phyloP scores from a whole-genome alignment of 805 yeast species.

The Candida krabiensis region DNA sequence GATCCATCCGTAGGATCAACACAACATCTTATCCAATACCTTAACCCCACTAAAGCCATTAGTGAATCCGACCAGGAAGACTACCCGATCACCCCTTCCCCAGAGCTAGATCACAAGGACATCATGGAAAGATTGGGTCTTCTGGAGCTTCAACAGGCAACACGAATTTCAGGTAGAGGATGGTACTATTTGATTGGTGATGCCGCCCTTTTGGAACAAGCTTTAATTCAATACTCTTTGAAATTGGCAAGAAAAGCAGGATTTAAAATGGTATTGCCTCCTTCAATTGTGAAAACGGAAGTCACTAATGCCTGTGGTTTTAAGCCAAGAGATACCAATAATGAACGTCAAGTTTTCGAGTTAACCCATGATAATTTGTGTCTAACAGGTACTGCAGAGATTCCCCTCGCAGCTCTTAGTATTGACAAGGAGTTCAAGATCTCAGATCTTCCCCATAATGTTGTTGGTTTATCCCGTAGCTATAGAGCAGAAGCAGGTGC shows the following conservation, averaged over 20 bases:
- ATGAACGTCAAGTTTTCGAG: slow-evolving; percentile 81
- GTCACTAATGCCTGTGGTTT: slow-evolving; percentile 90
- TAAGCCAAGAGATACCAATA: slow-evolving; percentile 84
- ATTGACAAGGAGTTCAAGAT: slow-evolving; percentile 40
- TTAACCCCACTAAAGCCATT: slow-evolving; percentile 44
- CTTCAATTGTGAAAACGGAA: slow-evolving; percentile 78
- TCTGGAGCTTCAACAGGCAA: slow-evolving; percentile 69
- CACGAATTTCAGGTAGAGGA: slow-evolving; percentile 77
- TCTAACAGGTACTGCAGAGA: slow-evolving; percentile 93
- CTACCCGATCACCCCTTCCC: slow-evolving; percentile 20
- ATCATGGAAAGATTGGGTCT: slow-evolving; percentile 70
- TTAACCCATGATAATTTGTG: slow-evolving; percentile 52
- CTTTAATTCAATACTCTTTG: slow-evolving; percentile 78
- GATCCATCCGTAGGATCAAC: slow-evolving; percentile 45
- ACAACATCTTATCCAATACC: slow-evolving; percentile 48
- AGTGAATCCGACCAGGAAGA: slow-evolving; percentile 11
- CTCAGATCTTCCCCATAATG: slow-evolving; percentile 50
- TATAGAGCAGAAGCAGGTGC: slow-evolving; percentile 98
- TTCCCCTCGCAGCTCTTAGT: slow-evolving; percentile 82
- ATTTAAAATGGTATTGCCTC: slow-evolving; percentile 74
- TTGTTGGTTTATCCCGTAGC: slow-evolving; percentile 82
- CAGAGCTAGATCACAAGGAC: slow-evolving; percentile 56
- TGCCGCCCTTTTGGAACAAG: slow-evolving; percentile 88
- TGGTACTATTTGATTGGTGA: slow-evolving; percentile 85
- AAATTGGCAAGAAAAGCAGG: slow-evolving; percentile 64